Conservation (phyloP, 768 basidiomycete genomes). For the Mycena metata region DNA sequence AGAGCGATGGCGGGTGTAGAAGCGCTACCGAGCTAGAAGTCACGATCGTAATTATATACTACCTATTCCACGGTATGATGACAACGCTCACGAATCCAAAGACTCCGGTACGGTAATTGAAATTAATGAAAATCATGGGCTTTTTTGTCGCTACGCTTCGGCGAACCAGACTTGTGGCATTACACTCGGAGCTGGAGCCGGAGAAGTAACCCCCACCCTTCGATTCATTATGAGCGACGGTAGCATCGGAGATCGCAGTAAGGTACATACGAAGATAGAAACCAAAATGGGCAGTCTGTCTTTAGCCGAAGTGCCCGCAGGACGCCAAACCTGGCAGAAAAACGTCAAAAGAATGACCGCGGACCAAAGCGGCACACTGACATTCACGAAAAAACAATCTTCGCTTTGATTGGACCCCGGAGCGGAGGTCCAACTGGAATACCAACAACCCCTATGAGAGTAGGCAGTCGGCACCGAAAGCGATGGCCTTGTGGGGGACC, state of each 20-base stretch:
- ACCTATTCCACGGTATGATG: no score
- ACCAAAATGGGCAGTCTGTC: constrained; percentile 3
- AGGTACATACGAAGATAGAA: neutral
- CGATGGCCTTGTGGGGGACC: neutral
- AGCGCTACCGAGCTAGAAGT: constrained; percentile 13
- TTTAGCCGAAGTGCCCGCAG: neutral
- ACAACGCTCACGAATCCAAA: constrained; percentile 10
- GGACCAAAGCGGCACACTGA: neutral
- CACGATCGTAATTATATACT: no score
- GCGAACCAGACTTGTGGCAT: constrained; percentile 6
- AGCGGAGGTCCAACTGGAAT: constrained; percentile 11
- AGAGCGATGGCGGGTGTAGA: neutral
- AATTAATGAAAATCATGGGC: constrained; percentile 4
- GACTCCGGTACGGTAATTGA: constrained; percentile 8
- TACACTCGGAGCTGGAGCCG: constrained; percentile 17
- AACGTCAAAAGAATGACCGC: neutral
- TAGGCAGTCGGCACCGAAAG: constrained; percentile 11
- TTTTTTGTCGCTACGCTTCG: constrained; percentile 9
- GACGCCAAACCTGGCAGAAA: constrained; percentile 7
- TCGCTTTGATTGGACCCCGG: constrained; percentile 18
- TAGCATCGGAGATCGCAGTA: neutral
- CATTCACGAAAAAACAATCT: constrained; percentile 20
- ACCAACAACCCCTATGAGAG: neutral
- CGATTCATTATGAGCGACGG: neutral
- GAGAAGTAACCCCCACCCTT: constrained; percentile 18